Evolutionary conservation across 2,329 filamentous ascomycete species (phyloP), one percentile per base, ranked within the genome.

Genomic region (Pseudocercospora musae): DNA sequence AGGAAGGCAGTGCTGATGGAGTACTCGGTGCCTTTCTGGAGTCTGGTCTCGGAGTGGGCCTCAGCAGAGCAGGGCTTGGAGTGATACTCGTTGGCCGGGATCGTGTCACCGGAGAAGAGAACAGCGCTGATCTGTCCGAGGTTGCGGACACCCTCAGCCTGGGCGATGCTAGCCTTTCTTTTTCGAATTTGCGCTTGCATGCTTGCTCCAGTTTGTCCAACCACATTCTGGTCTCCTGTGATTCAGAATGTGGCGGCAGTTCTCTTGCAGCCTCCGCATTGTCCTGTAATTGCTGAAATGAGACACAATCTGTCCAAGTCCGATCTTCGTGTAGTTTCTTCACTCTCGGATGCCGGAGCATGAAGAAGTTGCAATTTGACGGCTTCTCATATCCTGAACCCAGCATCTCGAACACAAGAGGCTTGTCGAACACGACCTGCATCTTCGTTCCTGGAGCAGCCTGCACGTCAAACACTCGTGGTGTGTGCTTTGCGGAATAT

Each of bases 331-430:
- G 91, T 9, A 96, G 81, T 71, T 94, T 96, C 60, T 85, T 82
- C 3, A 94, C 85, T 2, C 84, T 81, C 1, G 92, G 89, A 70
- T 96, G 96, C 1, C 92, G 84, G 57, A 92, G 84, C 62, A 87
- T 88, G 79, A 86, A 92, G 70, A 90, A 92, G 0, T 82, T 81
- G 13, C 85, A 87, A 70, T 89, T 88, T 3, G 85, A 83, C 2
- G 84, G 82, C 70, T 88, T 90, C 63, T 92, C 89, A 68, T 92
- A 96, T 0, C 89, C 88, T 65, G 91, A 90, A 58, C 91, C 93
- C 23, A 90, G 82, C 62, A 96, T 79, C 68, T 96, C 93, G 60
- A 92, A 90, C 0, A 96, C 86, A 20, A 91, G 84, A 0, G 92
- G 92, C 0, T 81, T 79, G 6, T 81, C 83, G 73, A 96, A 96